A percentile compares a stretch with the other conserved stretches of the same genome.
Evolutionary conservation across 306 rosid species (phyloP).

Genomic region (Mimosa pudica): DNA sequence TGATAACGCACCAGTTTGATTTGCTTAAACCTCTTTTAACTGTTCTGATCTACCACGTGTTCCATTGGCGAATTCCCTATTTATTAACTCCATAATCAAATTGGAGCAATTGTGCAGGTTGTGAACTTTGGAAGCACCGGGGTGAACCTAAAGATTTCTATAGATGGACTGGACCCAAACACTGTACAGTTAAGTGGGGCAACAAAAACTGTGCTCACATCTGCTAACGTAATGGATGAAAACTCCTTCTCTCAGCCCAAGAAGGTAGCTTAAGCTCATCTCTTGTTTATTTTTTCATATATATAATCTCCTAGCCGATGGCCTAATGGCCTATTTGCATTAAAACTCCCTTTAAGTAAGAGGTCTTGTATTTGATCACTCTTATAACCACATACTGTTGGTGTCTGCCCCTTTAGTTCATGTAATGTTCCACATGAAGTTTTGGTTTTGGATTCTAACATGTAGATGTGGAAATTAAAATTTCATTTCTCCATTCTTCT

Average conservation of each 20-base stretch:
- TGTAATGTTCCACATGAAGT: background rate
- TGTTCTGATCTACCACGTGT: background rate
- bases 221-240: constrained; percentile 75
- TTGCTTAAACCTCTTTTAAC: constrained; percentile 3
- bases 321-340: too few relatives aligned
- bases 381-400: too few relatives aligned
- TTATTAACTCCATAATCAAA: constrained; percentile 14
- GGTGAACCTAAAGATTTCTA: constrained; percentile 56
- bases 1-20: background rate
- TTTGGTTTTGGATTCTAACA: too few relatives aligned
- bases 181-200: constrained; percentile 51
- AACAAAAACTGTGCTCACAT: constrained; percentile 63
- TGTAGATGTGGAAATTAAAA: background rate
- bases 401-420: background rate
- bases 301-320: background rate
- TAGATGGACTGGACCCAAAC: constrained; percentile 55
- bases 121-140: constrained; percentile 71
- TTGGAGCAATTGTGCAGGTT: constrained; percentile 52
- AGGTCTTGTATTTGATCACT: too few relatives aligned
- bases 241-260: constrained; percentile 74
- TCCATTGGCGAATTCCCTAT: background rate
- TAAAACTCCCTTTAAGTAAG: too few relatives aligned
- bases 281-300: background rate
- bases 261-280: constrained; percentile 54
- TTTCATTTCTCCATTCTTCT: background rate